Evolutionary conservation across 495 filamentous ascomycete genomes (phyloP).

Genomic region (Aspergillus wentii): DNA sequence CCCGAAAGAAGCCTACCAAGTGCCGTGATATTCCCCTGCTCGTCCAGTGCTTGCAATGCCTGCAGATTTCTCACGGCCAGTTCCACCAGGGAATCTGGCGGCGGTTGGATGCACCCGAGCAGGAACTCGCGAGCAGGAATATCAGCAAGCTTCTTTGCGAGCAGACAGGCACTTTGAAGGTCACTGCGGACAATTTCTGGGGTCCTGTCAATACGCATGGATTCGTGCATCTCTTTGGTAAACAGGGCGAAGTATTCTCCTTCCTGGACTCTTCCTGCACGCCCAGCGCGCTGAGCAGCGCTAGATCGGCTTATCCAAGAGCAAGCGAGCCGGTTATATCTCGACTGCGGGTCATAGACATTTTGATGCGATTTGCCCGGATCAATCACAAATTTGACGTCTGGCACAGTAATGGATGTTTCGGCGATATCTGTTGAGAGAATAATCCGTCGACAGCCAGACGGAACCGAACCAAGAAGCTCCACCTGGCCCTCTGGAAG

Average conservation of each 20-base stretch:
- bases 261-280: constrained; percentile 53
- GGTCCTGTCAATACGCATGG: constrained; percentile 38
- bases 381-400: constrained; percentile 55
- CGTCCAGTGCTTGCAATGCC: constrained; percentile 42
- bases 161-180: constrained; percentile 13
- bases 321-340: constrained; percentile 40
- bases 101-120: constrained; percentile 48
- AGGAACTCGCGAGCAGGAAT: constrained; percentile 40
- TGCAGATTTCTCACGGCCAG: constrained; percentile 41
- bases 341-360: constrained; percentile 40
- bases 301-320: constrained; percentile 53
- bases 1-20: constrained; percentile 46
- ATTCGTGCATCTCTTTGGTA: constrained; percentile 42
- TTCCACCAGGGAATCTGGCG: constrained; percentile 34
- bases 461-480: constrained; percentile 37
- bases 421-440: constrained; percentile 58
- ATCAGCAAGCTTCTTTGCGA: constrained; percentile 6
- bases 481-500: constrained; percentile 42
- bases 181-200: constrained; percentile 29
- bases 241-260: constrained; percentile 57
- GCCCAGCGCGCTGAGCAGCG: constrained; percentile 51
- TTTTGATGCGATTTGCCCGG: constrained; percentile 49
- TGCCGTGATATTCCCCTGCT: constrained; percentile 45
- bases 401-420: constrained; percentile 56
- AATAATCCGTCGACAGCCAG: constrained; percentile 51